Base-by-base conservation (phyloP, 2,329 filamentous ascomycete genomes). In the Ascochyta pisi region DNA sequence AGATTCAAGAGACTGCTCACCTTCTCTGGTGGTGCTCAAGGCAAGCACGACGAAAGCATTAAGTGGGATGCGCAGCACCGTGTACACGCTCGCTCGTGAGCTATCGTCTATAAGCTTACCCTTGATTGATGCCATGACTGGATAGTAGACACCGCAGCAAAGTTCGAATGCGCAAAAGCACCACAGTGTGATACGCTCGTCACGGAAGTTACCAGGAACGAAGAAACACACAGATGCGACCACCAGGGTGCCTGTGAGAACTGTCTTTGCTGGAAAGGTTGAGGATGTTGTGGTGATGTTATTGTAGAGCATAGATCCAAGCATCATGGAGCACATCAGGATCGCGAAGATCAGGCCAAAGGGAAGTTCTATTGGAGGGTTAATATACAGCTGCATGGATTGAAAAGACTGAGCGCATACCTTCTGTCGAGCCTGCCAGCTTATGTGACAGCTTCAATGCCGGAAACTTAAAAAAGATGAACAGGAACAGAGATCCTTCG, bases 391-490 rank as follows among this genome's bases (percentile, higher is more conserved):
- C 9, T 23, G 4, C 15, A 38, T 43, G 26, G 26, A n/a, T 4
- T 8, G 1, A 8, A 16, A 15, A 15, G 4, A 22, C 15, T 13
- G 4, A 23, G 8, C 37, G 43, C 65, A 53, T 65, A 70, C 70
- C 66, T 24, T 65, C 61, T 46, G 64, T 65, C n/a, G 67, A 64
- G 15, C 65, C 68, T 9, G 68, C 57, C 22, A 71, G 27, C 37
- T 71, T 64, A 38, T 73, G 70, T 35, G 63, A 68, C 10, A 70
- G 58, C 50, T 69, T 81, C n/a, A 87, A 73, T 3, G 83, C 80
- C 1, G 83, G 81, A 0, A 83, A 82, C 81, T 84, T 86, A 75
- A 85, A 86, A 70, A 86, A 87, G 53, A 87, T 82, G 64, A 86
- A 86, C 10, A 87, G 77, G 64, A 86, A 87, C 77, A 87, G 84